These are phyloP conservation scores for Ceratobasidium sp. DNA, from an alignment of 1,284 basidiomycete species.

Conservation along the genomic window DNA sequence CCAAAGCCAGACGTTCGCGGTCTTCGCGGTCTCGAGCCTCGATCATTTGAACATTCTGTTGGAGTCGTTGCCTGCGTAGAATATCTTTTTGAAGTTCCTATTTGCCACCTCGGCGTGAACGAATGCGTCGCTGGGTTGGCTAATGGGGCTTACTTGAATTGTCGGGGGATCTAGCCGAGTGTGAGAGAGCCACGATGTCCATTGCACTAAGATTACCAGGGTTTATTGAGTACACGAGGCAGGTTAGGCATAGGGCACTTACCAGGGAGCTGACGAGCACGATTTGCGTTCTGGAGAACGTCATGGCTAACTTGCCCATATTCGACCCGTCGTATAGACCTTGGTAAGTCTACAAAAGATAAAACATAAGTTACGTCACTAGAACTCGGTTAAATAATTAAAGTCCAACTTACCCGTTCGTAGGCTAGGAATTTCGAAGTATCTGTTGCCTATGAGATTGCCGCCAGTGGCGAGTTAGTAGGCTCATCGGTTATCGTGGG, in stretches of 20 bases:
- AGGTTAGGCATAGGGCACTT: not conserved
- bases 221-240: not conserved
- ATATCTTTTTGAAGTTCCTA: slow-evolving; percentile 54
- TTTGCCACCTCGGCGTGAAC: not conserved
- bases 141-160: slow-evolving; percentile 49
- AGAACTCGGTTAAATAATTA: not conserved
- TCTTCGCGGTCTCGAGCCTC: slow-evolving; percentile 53
- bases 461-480: not conserved
- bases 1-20: slow-evolving; percentile 50
- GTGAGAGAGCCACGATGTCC: slow-evolving; percentile 55
- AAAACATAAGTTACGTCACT: not conserved
- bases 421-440: slow-evolving; percentile 44
- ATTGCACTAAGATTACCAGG: slow-evolving; percentile 52
- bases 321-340: slow-evolving; percentile 39
- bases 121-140: not conserved
- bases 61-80: slow-evolving; percentile 51
- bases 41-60: slow-evolving; percentile 52
- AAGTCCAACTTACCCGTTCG: slow-evolving; percentile 9
- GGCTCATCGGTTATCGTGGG: not conserved
- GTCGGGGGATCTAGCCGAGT: slow-evolving; percentile 52
- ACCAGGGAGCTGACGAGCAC: slow-evolving; percentile 44
- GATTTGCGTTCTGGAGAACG: slow-evolving; percentile 38
- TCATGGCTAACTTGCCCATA: slow-evolving; percentile 37
- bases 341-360: not conserved
- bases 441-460: slow-evolving; percentile 43